Percentiles rank a stretch among this genome's conserved stretches.
phyloP scores from a whole-genome alignment of 1,139 yeast species.

The Taphrina wiesneri region DNA sequence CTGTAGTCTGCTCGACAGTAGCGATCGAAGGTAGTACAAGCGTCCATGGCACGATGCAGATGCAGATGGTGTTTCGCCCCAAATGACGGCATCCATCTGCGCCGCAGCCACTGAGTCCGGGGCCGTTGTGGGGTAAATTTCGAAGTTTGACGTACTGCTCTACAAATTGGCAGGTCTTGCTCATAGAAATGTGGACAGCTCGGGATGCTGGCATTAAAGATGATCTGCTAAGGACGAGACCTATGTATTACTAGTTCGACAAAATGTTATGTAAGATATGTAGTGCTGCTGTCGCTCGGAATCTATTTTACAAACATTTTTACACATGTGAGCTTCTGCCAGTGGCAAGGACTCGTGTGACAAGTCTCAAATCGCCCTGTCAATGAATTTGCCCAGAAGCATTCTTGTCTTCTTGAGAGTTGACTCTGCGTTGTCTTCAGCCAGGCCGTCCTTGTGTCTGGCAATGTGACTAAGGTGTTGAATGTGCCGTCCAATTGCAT shows the following conservation, averaged over 20 bases:
- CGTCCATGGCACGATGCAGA: too few species aligned
- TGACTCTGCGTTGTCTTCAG: constrained; percentile 34
- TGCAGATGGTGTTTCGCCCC: not conserved
- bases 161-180: too few species aligned
- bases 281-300: too few species aligned
- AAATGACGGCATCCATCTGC: not conserved
- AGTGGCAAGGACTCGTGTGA: not conserved
- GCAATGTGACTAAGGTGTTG: constrained; percentile 30
- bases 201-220: too few species aligned
- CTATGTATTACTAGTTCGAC: too few species aligned
- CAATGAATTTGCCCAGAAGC: constrained; percentile 36
- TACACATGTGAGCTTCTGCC: too few species aligned
- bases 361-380: not conserved
- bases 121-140: not conserved
- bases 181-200: too few species aligned
- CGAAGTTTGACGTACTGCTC: too few species aligned
- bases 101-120: not conserved
- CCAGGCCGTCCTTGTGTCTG: constrained; percentile 24
- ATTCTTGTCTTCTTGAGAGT: constrained; percentile 33
- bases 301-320: not conserved
- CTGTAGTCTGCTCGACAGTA: too few species aligned
- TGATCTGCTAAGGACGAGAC: too few species aligned
- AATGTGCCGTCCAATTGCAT: constrained; percentile 33
- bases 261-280: too few species aligned
- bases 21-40: too few species aligned